phyloP scores from a whole-genome alignment of 176 grass and related monocot genomes.

The Hyparrhenia diplandra region DNA sequence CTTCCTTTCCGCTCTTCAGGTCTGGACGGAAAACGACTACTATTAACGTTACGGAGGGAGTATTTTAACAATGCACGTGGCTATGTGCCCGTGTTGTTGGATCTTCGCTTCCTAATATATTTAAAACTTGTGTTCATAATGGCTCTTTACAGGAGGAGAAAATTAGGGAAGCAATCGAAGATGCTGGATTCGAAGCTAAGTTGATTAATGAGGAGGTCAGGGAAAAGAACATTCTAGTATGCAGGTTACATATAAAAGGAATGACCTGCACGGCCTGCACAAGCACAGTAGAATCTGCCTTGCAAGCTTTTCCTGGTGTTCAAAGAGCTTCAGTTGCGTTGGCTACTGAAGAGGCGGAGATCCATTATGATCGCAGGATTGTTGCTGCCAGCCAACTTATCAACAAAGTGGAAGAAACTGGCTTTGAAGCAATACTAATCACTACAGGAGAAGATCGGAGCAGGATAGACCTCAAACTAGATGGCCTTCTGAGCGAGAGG shows the following conservation, averaged over 20 bases:
- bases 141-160: conserved; percentile 48
- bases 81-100: neutral
- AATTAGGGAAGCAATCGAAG: conserved; percentile 81
- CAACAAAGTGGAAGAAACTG: conserved; percentile 57
- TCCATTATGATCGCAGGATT: conserved; percentile 57
- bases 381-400: conserved; percentile 40
- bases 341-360: conserved; percentile 90
- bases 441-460: conserved; percentile 75
- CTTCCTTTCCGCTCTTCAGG: too few relatives aligned
- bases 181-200: conserved; percentile 69
- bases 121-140: neutral
- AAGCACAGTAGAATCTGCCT: conserved; percentile 55
- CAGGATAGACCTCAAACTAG: conserved; percentile 68
- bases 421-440: conserved; percentile 69
- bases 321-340: conserved; percentile 74
- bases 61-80: too few relatives aligned
- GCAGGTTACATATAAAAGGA: conserved; percentile 82
- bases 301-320: conserved; percentile 66
- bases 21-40: too few relatives aligned
- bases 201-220: conserved; percentile 58
- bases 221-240: conserved; percentile 60
- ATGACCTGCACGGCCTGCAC: conserved; percentile 85
- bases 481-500: conserved; percentile 43
- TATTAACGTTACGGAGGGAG: too few relatives aligned
- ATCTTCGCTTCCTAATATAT: neutral